phyloP scores from a whole-genome alignment of 2,329 filamentous ascomycete genomes.

The Calonectria crousiana region DNA sequence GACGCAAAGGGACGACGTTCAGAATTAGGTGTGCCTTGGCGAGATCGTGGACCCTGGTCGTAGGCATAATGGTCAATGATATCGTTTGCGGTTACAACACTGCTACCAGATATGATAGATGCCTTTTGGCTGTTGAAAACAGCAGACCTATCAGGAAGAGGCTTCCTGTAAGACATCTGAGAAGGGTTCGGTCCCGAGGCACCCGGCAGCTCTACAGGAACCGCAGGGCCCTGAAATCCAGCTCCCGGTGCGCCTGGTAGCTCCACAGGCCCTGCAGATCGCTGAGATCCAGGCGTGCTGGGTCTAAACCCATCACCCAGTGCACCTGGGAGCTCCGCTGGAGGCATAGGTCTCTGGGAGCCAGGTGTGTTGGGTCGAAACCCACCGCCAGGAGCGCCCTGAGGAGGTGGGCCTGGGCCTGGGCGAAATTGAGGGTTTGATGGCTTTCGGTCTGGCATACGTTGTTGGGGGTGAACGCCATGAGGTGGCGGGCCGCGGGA shows the following conservation, averaged over 20 bases:
- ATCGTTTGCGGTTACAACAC: constrained; percentile 50
- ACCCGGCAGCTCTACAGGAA: background rate
- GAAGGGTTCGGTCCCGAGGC: background rate
- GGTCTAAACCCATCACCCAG: background rate
- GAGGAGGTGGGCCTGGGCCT: constrained; percentile 35
- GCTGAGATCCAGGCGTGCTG: background rate
- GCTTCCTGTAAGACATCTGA: constrained; percentile 45
- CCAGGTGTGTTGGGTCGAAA: constrained; percentile 37
- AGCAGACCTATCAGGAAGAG: constrained; percentile 42
- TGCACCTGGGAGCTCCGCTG: background rate
- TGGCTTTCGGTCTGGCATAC: constrained; percentile 1
- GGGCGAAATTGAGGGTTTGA: constrained; percentile 6
- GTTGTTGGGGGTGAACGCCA: background rate
- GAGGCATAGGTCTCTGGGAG: constrained; percentile 32
- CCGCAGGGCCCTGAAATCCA: constrained; percentile 33
- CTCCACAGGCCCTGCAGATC: constrained; percentile 35
- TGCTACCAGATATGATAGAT: constrained; percentile 42
- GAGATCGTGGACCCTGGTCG: constrained; percentile 43
- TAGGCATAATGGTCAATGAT: constrained; percentile 55
- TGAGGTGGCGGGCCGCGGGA: constrained; percentile 39
- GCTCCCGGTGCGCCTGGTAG: constrained; percentile 1
- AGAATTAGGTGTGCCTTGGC: constrained; percentile 33
- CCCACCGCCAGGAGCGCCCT: constrained; percentile 33
- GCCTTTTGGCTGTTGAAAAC: constrained; percentile 38
- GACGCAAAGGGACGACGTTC: constrained; percentile 41